Percentiles rank a stretch among this genome's conserved stretches.
Evolutionary conservation across 306 rosid species (phyloP).

Genomic region (Trifolium dubium): DNA sequence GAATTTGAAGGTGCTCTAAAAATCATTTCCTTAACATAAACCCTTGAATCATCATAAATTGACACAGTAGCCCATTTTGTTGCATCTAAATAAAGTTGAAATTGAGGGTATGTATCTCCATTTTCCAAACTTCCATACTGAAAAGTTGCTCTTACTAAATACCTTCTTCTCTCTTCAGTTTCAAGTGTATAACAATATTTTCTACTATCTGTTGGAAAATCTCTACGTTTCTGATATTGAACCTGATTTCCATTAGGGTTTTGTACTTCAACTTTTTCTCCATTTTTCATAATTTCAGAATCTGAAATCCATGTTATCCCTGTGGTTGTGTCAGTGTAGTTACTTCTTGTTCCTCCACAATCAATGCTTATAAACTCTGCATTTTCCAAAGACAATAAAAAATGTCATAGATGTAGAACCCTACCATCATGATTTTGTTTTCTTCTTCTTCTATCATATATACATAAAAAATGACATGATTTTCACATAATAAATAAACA

Average conservation of each 20-base stretch:
- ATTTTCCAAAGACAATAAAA: constrained; percentile 10
- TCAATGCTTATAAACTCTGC: constrained; percentile 90
- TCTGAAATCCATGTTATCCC: constrained; percentile 86
- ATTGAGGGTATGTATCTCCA: constrained; percentile 93
- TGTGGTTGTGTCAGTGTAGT: constrained; percentile 70
- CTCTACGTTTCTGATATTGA: constrained; percentile 72
- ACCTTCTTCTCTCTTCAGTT: constrained; percentile 78
- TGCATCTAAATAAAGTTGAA: constrained; percentile 82
- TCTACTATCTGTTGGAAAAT: constrained; percentile 72
- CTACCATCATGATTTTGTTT: not conserved
- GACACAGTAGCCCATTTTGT: constrained; percentile 91
- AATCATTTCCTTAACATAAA: constrained; percentile 81
- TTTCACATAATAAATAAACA: not conserved
- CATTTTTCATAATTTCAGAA: constrained; percentile 57
- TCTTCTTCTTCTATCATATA: no score
- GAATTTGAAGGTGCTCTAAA: constrained; percentile 79
- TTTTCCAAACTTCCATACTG: constrained; percentile 72
- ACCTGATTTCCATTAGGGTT: constrained; percentile 57
- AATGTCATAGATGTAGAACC: constrained; percentile 35
- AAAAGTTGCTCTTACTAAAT: constrained; percentile 80
- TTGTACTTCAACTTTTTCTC: constrained; percentile 54
- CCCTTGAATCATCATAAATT: constrained; percentile 71
- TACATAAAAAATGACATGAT: not conserved
- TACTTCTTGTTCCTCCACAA: constrained; percentile 72
- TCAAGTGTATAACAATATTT: constrained; percentile 77